A percentile compares a stretch with the other conserved stretches of the same genome.
Evolutionary conservation across 148 eudicot genomes (phyloP).

Genomic region (Rhododendron vialii): DNA sequence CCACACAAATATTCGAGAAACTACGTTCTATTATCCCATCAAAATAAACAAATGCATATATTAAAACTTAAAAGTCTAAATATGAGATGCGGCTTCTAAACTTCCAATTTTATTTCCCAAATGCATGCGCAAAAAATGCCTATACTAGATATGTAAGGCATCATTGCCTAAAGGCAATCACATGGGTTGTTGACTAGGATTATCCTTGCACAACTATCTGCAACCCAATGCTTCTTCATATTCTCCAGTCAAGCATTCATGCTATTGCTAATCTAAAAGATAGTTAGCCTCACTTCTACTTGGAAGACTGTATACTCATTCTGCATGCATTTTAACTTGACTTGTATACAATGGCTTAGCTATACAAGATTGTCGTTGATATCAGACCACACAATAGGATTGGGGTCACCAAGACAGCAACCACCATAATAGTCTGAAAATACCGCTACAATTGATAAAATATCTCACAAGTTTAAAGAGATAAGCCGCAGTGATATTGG

Average conservation of each 20-base stretch:
- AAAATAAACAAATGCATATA: neutral
- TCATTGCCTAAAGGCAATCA: neutral
- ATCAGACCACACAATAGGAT: neutral
- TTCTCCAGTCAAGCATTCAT: neutral
- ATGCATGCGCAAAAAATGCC: neutral
- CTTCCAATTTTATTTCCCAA: neutral
- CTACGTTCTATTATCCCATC: neutral
- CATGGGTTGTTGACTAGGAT: neutral
- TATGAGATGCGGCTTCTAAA: neutral
- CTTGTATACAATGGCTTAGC: neutral
- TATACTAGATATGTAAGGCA: neutral
- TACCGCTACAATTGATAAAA: neutral
- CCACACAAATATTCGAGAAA: neutral
- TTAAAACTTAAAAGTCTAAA: neutral
- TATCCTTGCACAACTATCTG: neutral
- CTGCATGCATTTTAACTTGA: neutral
- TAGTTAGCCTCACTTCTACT: neutral
- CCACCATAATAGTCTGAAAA: neutral
- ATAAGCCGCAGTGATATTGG: neutral
- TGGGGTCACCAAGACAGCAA: slow-evolving; percentile 2
- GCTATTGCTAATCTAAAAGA: neutral
- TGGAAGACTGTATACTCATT: neutral
- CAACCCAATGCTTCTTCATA: neutral
- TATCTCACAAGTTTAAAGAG: neutral
- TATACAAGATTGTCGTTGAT: neutral